Evolutionary conservation across 1,284 basidiomycete genomes (phyloP).

Genomic region (Melampsora americana): DNA sequence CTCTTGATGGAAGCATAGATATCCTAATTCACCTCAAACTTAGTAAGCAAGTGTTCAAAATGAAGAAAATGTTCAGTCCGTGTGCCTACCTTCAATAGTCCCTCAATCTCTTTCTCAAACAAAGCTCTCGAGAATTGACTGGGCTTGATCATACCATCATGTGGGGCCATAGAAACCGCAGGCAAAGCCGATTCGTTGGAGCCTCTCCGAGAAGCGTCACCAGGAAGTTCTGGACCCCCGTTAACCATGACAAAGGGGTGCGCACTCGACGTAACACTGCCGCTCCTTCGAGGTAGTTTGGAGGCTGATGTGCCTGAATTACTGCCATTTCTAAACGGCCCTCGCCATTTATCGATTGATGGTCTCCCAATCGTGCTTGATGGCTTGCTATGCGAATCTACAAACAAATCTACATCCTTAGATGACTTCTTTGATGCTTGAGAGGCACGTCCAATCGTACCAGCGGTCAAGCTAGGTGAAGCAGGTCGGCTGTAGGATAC

Average conservation of each 20-base stretch:
- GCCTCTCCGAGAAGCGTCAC: conserved; percentile 2
- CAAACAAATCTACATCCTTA: neutral
- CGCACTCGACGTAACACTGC: conserved; percentile 25
- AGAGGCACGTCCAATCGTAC: neutral
- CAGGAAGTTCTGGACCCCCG: neutral
- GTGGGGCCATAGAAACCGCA: neutral
- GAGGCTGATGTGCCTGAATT: neutral
- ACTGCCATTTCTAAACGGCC: conserved; percentile 18
- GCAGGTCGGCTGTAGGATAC: conserved; percentile 49
- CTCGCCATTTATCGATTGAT: conserved; percentile 40
- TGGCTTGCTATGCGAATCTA: neutral
- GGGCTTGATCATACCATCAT: neutral
- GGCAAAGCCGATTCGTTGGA: neutral
- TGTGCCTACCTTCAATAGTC: conserved; percentile 67
- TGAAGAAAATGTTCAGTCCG: conserved; percentile 21
- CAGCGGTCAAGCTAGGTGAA: conserved; percentile 20
- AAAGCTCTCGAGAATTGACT: neutral
- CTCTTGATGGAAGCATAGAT: conserved; percentile 87
- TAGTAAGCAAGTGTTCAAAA: conserved; percentile 18
- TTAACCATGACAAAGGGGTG: no score
- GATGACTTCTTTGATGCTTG: neutral
- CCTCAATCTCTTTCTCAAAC: conserved; percentile 80
- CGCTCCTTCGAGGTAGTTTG: conserved; percentile 18
- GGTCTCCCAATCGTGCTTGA: conserved; percentile 5
- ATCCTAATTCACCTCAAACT: conserved; percentile 61